A percentile compares a stretch with the other conserved stretches of the same genome.
Evolutionary conservation across 2,329 filamentous ascomycete species (phyloP).

Genomic region (Penicillium sp.): DNA sequence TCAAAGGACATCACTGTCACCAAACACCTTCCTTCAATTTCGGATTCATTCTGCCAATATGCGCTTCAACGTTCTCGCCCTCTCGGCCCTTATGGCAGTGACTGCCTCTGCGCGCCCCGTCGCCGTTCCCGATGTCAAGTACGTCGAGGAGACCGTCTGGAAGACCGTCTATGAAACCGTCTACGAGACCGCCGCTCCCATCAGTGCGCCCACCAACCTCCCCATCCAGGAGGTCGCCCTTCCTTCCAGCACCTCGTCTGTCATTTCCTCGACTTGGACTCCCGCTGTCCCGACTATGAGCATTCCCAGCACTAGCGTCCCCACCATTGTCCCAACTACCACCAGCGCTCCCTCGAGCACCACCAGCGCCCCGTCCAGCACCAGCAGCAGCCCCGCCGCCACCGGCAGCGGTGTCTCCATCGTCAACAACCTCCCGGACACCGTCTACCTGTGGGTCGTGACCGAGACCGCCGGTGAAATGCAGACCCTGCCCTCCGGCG

Average conservation of each 20-base stretch:
- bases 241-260: neutral
- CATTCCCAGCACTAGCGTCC: neutral
- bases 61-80: constrained; percentile 11
- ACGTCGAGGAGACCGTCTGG: constrained; percentile 2
- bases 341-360: constrained; percentile 2
- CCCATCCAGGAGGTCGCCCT: neutral
- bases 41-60: constrained; percentile 6
- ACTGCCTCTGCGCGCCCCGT: constrained; percentile 12
- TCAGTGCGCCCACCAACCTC: neutral
- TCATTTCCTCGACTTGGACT: neutral
- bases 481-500: constrained; percentile 19
- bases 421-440: constrained; percentile 26
- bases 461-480: constrained; percentile 18
- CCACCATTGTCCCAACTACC: constrained; percentile 5
- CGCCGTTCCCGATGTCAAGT: neutral
- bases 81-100: constrained; percentile 9
- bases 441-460: constrained; percentile 30
- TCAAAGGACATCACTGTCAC: neutral
- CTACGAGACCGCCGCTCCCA: neutral
- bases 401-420: constrained; percentile 22
- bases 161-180: constrained; percentile 9
- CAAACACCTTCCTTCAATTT: neutral
- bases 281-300: neutral
- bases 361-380: neutral
- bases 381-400: constrained; percentile 4